Percentiles rank a stretch among this genome's conserved stretches.
phyloP scores from a whole-genome alignment of 179 eudicot genomes.

The Nepenthes alata region DNA sequence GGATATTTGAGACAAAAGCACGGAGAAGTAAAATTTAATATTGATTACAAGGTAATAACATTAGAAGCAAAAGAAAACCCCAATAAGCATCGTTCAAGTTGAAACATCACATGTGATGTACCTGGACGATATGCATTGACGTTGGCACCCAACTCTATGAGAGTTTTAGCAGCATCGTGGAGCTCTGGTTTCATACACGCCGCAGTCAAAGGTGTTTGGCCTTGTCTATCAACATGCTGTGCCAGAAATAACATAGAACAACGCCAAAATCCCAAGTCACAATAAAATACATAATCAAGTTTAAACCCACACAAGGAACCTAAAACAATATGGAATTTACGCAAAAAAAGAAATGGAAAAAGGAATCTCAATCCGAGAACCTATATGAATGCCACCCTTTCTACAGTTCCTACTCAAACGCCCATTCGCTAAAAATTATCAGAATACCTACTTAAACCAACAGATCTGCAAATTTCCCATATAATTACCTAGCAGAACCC shows the following conservation, averaged over 20 bases:
- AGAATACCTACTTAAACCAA: no score
- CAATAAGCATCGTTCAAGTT: no score
- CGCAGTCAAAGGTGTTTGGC: slow-evolving; percentile 66
- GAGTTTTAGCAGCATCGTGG: slow-evolving; percentile 58
- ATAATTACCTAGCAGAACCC: no score
- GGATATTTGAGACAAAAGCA: background rate
- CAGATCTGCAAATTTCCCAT: no score
- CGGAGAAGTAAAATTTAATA: background rate
- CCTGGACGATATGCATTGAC: slow-evolving; percentile 62
- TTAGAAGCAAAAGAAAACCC: no score
- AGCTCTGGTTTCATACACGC: slow-evolving; percentile 63
- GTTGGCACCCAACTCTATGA: slow-evolving; percentile 90
- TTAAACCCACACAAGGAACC: background rate
- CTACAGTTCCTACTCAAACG: background rate
- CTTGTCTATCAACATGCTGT: slow-evolving; percentile 84
- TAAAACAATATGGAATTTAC: background rate
- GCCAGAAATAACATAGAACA: slow-evolving; percentile 10
- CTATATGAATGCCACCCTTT: no score
- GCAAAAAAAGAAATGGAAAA: background rate
- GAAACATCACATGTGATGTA: no score
- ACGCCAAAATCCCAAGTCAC: background rate
- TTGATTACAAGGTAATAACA: no score
- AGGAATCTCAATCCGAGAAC: background rate
- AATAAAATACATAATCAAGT: background rate
- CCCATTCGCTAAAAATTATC: no score